Evolutionary conservation across 2,329 filamentous ascomycete genomes (phyloP), one percentile per base, ranked within the genome.

Genomic region (Xenosphaeropsis pyriputrescens): DNA sequence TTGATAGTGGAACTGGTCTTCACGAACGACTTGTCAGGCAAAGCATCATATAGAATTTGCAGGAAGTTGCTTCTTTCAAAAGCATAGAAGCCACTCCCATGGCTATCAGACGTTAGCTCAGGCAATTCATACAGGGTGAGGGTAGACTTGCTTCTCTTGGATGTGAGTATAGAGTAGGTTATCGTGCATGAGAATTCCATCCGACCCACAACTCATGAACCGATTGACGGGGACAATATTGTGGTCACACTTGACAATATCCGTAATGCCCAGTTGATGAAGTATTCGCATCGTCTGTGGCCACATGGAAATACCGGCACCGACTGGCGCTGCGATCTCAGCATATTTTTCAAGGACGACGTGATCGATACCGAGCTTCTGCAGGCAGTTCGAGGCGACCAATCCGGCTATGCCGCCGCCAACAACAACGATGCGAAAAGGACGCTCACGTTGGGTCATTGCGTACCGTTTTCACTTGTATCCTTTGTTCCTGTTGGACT

Each of bases 321-420:
- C 41, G 3, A 15, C 14, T 19, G 32, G 32, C 15, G 17, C 19
- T 3, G 38, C 18, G 13, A 35, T 32, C 3, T 26, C 38, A 11
- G 15, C 30, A 32, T 35, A 19, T 22, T 32, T 37, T 29, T 41
- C 38, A n/a, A 40, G 29, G 11, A 42, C 39, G 31, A 42, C 35
- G 30, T 42, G 34, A 13, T 42, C 38, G 18, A 42, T 42, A 13
- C 34, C 34, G 6, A 38, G 33, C 26, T 34, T 36, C 9, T 34
- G 22, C 12, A 42, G 34, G 6, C 15, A 14, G 19, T 42, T 37
- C 9, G 41, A 37, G 12, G 31, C 26, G 18, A 34, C 35, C 5
- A 42, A 32, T 4, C 41, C 41, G 14, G 41, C 26, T 26, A 42
- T 34, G 16, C 41, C 41, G 16, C 18, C 41, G n/a, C 41, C 41